Evolutionary conservation across 140 eudicot species (phyloP), one percentile per base, ranked within the genome.

Genomic region (Bidens hawaiensis): DNA sequence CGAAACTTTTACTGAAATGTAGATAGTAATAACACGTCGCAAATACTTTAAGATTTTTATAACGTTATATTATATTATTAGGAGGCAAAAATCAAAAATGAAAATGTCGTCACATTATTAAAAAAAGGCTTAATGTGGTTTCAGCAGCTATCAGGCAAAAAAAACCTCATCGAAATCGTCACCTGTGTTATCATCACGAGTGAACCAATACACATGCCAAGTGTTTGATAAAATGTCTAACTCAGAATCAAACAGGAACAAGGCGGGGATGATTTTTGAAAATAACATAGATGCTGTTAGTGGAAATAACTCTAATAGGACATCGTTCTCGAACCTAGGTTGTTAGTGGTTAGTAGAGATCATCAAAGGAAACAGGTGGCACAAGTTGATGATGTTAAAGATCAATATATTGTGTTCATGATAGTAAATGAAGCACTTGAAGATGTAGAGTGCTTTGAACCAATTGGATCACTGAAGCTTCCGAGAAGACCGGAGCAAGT

Each of bases 131-230:
- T n/a, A n/a, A n/a, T n/a, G n/a, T n/a, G n/a, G n/a, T 80, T 75
- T 83, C 78, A 79, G 50, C 70, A 70, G 47, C 21, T 74, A 33
- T 48, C 81, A 0, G 79, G 76, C 15, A 84, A 77, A 30, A 76
- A 64, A 69, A 81, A 73, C 34, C 51, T n/a, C n/a, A n/a, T n/a
- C n/a, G n/a, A n/a, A n/a, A n/a, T n/a, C 69, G 45, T n/a, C n/a
- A n/a, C 55, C 43, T 30, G 48, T 36, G 38, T 14, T 22, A 24
- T 74, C 87, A 63, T 27, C 67, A 12, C 75, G 60, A 4, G 61
- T 38, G 26, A 70, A 76, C 53, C 31, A 62, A 28, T 79, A 76
- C 33, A 24, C 74, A 65, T 33, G 49, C 53, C 76, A 59, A 34
- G 58, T 75, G 45, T 63, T 77, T 23, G 72, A 62, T 33, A 77